These are phyloP conservation scores for Tricladium varicosporioides DNA, from an alignment of 2,329 filamentous ascomycete genomes.

Conservation along the genomic window DNA sequence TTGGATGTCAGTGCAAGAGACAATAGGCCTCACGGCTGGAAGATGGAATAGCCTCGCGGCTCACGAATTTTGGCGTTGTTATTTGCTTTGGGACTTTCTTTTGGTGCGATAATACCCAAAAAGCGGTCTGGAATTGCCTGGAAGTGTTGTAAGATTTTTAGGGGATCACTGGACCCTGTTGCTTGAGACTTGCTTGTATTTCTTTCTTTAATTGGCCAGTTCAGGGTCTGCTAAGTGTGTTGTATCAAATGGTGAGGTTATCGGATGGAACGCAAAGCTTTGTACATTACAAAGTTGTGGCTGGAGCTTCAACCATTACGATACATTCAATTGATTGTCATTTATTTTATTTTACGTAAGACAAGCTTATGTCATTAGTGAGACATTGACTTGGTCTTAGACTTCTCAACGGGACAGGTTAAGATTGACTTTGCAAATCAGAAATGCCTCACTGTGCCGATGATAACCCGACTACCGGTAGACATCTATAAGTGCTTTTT, in stretches of 20 bases:
- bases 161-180: background rate
- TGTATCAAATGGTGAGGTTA: background rate
- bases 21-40: conserved; percentile 39
- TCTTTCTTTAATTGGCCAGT: conserved; percentile 1
- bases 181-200: background rate
- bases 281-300: background rate
- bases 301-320: background rate
- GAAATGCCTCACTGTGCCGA: background rate
- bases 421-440: background rate
- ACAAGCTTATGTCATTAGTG: background rate
- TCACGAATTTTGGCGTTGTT: conserved; percentile 32
- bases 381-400: background rate
- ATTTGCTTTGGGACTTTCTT: conserved; percentile 16
- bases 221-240: background rate
- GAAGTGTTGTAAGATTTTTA: conserved; percentile 11
- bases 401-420: background rate
- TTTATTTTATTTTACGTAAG: background rate
- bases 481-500: no score
- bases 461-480: background rate
- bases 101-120: conserved; percentile 31
- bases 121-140: conserved; percentile 18
- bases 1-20: conserved; percentile 26
- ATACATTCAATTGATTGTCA: background rate
- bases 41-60: conserved; percentile 39
- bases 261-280: background rate